Conservation (phyloP, 139 green algal genomes). For the Penium margaritaceum region DNA sequence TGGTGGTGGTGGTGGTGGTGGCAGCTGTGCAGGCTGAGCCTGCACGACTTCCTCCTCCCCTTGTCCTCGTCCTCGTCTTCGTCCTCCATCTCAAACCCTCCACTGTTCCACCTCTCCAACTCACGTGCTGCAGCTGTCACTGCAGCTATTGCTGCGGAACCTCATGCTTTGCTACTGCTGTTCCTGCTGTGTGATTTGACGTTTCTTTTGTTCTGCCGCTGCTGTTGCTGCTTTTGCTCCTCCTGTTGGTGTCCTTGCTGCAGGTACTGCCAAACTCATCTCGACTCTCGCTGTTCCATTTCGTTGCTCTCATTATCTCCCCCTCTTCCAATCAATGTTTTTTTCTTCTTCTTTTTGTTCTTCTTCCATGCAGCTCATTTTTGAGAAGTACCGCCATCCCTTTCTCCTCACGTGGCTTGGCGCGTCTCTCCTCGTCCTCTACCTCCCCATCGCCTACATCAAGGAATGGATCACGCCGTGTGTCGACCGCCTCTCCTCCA, state of each 20-base stretch:
- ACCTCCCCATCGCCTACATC: constrained; percentile 27
- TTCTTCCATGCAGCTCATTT: constrained; percentile 24
- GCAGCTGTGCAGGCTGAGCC: too few species aligned
- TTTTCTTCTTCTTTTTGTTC: neutral
- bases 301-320: neutral
- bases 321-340: neutral
- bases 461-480: constrained; percentile 14
- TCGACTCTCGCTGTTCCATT: neutral
- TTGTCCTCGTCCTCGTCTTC: too few species aligned
- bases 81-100: too few species aligned
- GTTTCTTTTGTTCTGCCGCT: neutral
- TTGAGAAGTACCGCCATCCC: constrained; percentile 24
- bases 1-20: too few species aligned
- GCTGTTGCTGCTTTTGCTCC: too few species aligned
- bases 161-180: too few species aligned
- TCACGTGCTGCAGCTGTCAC: too few species aligned
- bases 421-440: constrained; percentile 19
- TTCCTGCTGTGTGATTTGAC: too few species aligned
- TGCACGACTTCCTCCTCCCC: too few species aligned
- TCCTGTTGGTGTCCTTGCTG: neutral
- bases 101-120: too few species aligned
- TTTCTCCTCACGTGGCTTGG: constrained; percentile 37
- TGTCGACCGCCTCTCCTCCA: neutral
- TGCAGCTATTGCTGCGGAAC: too few species aligned
- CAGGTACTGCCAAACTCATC: neutral